Evolutionary conservation across 179 eudicot species (phyloP).

Genomic region (Monotropa hypopitys): DNA sequence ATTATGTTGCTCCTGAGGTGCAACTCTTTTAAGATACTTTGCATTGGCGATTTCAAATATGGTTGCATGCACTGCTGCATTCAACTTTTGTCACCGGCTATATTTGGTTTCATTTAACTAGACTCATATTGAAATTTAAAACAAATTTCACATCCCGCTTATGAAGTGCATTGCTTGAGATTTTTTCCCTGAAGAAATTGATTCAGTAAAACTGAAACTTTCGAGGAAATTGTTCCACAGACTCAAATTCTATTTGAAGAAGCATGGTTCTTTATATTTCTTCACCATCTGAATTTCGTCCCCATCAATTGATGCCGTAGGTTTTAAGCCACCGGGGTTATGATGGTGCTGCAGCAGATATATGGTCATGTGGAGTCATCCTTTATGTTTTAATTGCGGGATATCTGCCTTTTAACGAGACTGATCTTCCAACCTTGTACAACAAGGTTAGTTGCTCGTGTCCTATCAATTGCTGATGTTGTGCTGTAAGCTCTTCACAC

Average conservation of each 20-base stretch:
- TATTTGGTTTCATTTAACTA: neutral
- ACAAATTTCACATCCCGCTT: neutral
- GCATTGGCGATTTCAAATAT: neutral
- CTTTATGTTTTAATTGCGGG: conserved; percentile 92
- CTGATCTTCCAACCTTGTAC: conserved; percentile 82
- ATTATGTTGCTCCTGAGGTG: conserved; percentile 96
- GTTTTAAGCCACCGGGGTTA: conserved; percentile 77
- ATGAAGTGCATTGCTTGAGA: neutral
- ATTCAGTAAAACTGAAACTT: too few relatives aligned
- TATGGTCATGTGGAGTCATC: conserved; percentile 97
- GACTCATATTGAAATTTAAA: neutral
- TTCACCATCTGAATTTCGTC: neutral
- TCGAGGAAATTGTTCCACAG: conserved; percentile 19
- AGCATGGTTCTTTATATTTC: neutral
- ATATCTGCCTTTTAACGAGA: conserved; percentile 90
- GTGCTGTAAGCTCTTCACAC: conserved; percentile 58
- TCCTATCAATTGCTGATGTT: conserved; percentile 69
- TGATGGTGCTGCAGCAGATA: conserved; percentile 85
- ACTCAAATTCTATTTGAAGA: neutral
- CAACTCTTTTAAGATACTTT: conserved; percentile 37
- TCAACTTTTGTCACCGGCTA: neutral
- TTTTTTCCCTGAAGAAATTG: neutral
- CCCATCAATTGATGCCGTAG: conserved; percentile 19
- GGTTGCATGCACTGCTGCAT: conserved; percentile 1
- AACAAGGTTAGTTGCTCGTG: conserved; percentile 73